A percentile compares a stretch with the other conserved stretches of the same genome.
Evolutionary conservation across 106 monocot species (phyloP).

Genomic region (Dioscorea dumetorum): DNA sequence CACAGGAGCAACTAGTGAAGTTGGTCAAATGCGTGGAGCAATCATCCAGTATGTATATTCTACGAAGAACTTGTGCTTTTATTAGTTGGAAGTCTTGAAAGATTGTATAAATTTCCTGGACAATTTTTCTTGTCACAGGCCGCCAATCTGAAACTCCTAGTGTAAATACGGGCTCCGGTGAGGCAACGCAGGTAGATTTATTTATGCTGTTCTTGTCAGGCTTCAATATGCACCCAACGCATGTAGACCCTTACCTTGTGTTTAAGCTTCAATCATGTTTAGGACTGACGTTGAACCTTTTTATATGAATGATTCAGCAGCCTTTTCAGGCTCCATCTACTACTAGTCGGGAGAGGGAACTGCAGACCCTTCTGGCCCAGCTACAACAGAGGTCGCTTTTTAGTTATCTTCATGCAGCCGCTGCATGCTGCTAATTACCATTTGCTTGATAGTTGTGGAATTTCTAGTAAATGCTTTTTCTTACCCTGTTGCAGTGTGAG

Average conservation of each 20-base stretch:
- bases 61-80: neutral
- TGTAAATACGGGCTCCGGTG: constrained; percentile 12
- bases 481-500: too few species aligned
- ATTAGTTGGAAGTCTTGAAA: neutral
- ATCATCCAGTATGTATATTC: constrained; percentile 40
- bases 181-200: constrained; percentile 25
- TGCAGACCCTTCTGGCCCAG: constrained; percentile 35
- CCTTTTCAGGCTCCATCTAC: neutral
- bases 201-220: neutral
- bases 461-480: too few species aligned
- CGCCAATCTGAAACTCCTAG: constrained; percentile 12
- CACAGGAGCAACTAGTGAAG: constrained; percentile 74
- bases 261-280: too few species aligned
- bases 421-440: too few species aligned
- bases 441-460: too few species aligned
- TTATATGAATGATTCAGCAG: constrained; percentile 15
- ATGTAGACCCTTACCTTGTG: too few species aligned
- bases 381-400: constrained; percentile 61
- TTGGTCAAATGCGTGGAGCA: constrained; percentile 66
- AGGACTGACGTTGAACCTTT: neutral
- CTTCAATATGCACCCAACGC: too few species aligned
- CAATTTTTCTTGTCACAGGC: constrained; percentile 8
- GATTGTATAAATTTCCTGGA: neutral
- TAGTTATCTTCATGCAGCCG: too few species aligned
- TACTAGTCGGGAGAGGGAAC: constrained; percentile 40